These are phyloP conservation scores for Salix viminalis DNA, from an alignment of 345 rosid genomes.

Conservation along the genomic window DNA sequence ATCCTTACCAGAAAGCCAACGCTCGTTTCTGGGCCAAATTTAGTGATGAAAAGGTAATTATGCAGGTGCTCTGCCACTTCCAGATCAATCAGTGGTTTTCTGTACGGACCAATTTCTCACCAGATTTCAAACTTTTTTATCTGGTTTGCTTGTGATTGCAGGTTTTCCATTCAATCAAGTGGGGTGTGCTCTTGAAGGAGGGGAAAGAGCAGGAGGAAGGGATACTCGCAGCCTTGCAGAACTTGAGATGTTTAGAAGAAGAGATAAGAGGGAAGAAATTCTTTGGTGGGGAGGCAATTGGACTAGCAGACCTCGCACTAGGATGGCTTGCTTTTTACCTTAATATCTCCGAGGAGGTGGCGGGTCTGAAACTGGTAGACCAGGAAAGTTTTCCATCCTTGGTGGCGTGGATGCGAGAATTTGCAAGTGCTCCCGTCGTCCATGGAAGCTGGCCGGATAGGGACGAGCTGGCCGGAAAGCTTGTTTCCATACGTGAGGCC, in stretches of 20 bases:
- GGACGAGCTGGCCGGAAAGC: neutral
- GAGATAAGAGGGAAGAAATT: conserved; percentile 8
- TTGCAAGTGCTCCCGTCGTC: conserved; percentile 3
- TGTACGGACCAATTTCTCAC: neutral
- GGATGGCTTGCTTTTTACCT: conserved; percentile 13
- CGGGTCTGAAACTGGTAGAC: neutral
- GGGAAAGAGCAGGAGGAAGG: conserved; percentile 9
- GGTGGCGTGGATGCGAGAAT: neutral
- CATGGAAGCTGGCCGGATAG: conserved; percentile 3
- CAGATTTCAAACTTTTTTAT: too few species aligned
- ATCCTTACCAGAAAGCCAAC: neutral
- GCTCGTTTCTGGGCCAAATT: conserved; percentile 11
- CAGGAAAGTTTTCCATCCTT: conserved; percentile 2
- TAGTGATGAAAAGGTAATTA: conserved; percentile 6
- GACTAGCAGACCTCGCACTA: conserved; percentile 10
- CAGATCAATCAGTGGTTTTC: neutral
- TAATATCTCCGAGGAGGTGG: neutral
- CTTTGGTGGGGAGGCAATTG: conserved; percentile 13
- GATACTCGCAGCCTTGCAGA: neutral
- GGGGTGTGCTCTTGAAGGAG: neutral
- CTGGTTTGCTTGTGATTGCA: neutral
- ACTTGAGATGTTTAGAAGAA: conserved; percentile 1
- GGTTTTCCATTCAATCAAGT: neutral
- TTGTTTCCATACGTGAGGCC: neutral
- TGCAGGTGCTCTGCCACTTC: neutral